These are phyloP conservation scores for Cryoendolithus antarcticus DNA, from an alignment of 2,329 filamentous ascomycete species.

Conservation along the genomic window DNA sequence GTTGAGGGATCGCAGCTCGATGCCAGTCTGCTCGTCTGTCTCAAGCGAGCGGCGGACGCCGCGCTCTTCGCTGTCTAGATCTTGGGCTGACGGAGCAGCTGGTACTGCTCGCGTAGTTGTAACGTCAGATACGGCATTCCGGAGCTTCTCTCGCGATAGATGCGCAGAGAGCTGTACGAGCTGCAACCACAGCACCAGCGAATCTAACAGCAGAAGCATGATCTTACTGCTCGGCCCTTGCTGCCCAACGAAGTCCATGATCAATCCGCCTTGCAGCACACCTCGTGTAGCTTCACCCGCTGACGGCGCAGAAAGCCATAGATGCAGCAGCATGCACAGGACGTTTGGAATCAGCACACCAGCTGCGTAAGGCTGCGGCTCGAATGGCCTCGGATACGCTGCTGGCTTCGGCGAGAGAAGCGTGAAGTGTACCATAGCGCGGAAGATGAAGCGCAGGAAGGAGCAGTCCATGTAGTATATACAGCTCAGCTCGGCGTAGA, in stretches of 20 bases:
- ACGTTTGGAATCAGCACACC: constrained; percentile 43
- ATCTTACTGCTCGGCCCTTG: constrained; percentile 43
- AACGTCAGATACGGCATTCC: constrained; percentile 19
- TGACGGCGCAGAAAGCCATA: constrained; percentile 26
- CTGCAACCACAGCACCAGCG: constrained; percentile 43
- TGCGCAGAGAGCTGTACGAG: constrained; percentile 44
- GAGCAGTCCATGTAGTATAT: constrained; percentile 55
- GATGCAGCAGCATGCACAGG: constrained; percentile 44
- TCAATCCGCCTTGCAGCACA: constrained; percentile 49
- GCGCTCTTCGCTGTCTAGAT: constrained; percentile 48
- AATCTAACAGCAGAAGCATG: constrained; percentile 40
- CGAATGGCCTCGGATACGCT: constrained; percentile 37
- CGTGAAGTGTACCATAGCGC: constrained; percentile 43
- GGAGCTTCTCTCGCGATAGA: constrained; percentile 39
- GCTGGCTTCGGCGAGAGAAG: constrained; percentile 48
- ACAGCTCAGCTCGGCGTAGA: constrained; percentile 49
- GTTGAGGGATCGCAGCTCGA: constrained; percentile 28
- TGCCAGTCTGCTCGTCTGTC: constrained; percentile 23
- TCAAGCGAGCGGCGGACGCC: constrained; percentile 34
- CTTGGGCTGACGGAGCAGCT: constrained; percentile 28
- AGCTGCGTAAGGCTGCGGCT: constrained; percentile 38
- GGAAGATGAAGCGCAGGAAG: constrained; percentile 43
- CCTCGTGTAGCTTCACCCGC: constrained; percentile 37
- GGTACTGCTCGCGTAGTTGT: constrained; percentile 5
- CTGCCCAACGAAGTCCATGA: constrained; percentile 55